Evolutionary conservation across 331 rosid genomes (phyloP).

Genomic region (Quercus phellos): DNA sequence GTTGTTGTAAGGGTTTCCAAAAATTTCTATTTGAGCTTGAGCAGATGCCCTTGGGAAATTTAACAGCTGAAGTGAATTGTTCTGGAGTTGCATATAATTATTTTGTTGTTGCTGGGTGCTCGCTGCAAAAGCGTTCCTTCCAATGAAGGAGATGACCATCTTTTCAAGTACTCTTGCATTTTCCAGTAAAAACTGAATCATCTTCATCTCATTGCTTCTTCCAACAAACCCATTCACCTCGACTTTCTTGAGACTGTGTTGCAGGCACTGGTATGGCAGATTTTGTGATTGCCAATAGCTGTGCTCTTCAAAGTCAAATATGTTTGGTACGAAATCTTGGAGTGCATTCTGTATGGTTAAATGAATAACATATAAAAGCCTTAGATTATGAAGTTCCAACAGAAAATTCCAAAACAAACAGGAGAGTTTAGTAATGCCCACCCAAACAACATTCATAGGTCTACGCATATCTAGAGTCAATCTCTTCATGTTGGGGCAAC

Average conservation of each 20-base stretch:
- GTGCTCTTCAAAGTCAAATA: conserved; percentile 5
- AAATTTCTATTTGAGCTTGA: too few relatives aligned
- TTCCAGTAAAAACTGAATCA: conserved; percentile 1
- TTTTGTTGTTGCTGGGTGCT: too few relatives aligned
- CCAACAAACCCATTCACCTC: neutral
- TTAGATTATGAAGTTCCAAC: neutral
- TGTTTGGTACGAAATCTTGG: neutral
- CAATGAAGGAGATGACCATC: neutral
- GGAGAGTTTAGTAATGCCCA: neutral
- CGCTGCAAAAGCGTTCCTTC: too few relatives aligned
- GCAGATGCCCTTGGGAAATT: too few relatives aligned
- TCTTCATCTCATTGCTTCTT: neutral
- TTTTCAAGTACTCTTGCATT: conserved; percentile 10
- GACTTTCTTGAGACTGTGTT: neutral
- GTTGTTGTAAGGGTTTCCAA: too few relatives aligned
- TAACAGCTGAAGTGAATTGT: too few relatives aligned
- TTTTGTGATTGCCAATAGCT: conserved; percentile 13
- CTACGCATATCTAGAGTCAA: conserved; percentile 1
- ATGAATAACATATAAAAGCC: neutral
- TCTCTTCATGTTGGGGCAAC: conserved; percentile 8
- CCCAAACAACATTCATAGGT: neutral
- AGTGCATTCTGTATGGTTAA: conserved; percentile 4
- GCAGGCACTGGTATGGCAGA: conserved; percentile 2
- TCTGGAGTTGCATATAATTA: too few relatives aligned
- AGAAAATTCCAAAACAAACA: neutral